Percentiles rank a stretch among this genome's conserved stretches.
Conservation (phyloP, 306 rosid species). For the Quercus berberidifolia region DNA sequence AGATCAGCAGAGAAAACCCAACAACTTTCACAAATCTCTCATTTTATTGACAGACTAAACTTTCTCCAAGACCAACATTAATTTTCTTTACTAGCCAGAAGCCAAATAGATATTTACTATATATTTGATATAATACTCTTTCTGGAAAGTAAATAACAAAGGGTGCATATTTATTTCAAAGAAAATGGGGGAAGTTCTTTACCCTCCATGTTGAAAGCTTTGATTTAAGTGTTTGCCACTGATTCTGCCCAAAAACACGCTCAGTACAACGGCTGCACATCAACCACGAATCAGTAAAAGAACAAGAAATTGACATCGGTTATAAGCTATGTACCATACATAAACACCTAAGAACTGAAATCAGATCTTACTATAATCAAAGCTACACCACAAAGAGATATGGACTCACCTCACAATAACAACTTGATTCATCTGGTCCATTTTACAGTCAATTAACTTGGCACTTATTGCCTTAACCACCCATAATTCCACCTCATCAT, state of each 20-base stretch:
- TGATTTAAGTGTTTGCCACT: conserved; percentile 74
- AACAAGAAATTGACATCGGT: background rate
- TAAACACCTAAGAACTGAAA: background rate
- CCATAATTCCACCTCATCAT: conserved; percentile 80
- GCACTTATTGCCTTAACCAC: conserved; percentile 86
- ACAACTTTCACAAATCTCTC: background rate
- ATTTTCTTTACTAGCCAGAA: background rate
- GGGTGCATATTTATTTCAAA: background rate
- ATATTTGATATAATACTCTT: background rate
- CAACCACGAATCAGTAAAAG: conserved; percentile 1
- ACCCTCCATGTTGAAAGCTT: conserved; percentile 88
- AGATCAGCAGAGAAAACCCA: background rate
- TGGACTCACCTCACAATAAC: conserved; percentile 67
- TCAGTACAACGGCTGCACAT: conserved; percentile 66
- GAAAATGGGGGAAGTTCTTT: conserved; percentile 20
- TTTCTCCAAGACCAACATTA: background rate
- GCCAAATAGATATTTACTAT: background rate
- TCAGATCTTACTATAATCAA: background rate
- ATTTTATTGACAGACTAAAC: background rate
- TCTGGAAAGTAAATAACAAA: background rate
- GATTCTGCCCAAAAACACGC: conserved; percentile 73
- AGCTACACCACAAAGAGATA: background rate
- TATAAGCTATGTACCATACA: background rate
- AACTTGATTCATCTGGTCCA: conserved; percentile 94
- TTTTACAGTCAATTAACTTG: conserved; percentile 81